phyloP scores from a whole-genome alignment of 2,329 filamentous ascomycete genomes.

The Curvularia spicifera region DNA sequence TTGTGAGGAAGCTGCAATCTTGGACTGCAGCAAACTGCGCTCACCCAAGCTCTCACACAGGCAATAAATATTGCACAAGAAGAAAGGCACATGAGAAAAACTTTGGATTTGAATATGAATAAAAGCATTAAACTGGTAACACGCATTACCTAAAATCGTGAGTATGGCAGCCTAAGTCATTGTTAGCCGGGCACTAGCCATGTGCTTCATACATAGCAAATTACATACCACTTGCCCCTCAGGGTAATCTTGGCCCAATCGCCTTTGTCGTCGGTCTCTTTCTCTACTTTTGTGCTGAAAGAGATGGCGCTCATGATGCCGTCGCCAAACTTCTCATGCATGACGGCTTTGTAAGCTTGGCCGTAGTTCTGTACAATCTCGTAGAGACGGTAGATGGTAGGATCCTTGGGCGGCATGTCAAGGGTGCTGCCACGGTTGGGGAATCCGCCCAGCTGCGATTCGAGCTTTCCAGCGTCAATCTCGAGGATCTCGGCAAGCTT shows the following conservation, averaged over 20 bases:
- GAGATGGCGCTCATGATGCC: constrained; percentile 97
- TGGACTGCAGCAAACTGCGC: not conserved
- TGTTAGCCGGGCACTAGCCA: constrained; percentile 15
- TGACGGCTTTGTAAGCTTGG: constrained; percentile 90
- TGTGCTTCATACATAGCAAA: not conserved
- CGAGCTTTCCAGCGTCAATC: constrained; percentile 63
- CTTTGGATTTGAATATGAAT: not conserved
- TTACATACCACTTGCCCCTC: constrained; percentile 76
- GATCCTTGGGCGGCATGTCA: constrained; percentile 84
- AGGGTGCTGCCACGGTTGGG: constrained; percentile 81
- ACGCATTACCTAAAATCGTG: constrained; percentile 52
- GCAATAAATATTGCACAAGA: not conserved
- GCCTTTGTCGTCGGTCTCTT: constrained; percentile 86
- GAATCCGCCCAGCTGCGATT: constrained; percentile 70
- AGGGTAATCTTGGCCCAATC: constrained; percentile 86
- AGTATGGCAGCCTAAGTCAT: constrained; percentile 55
- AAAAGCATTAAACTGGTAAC: not conserved
- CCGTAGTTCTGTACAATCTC: constrained; percentile 98
- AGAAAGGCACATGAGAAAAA: too few relatives aligned
- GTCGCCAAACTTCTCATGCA: constrained; percentile 83
- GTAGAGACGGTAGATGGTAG: constrained; percentile 86
- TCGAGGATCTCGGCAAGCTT: constrained; percentile 71
- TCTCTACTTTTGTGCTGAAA: constrained; percentile 90
- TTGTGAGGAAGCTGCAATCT: not conserved
- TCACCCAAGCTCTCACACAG: not conserved